Evolutionary conservation across 192 early-diverging fungal genomes (phyloP).

Genomic region (Linnemannia elongata): DNA sequence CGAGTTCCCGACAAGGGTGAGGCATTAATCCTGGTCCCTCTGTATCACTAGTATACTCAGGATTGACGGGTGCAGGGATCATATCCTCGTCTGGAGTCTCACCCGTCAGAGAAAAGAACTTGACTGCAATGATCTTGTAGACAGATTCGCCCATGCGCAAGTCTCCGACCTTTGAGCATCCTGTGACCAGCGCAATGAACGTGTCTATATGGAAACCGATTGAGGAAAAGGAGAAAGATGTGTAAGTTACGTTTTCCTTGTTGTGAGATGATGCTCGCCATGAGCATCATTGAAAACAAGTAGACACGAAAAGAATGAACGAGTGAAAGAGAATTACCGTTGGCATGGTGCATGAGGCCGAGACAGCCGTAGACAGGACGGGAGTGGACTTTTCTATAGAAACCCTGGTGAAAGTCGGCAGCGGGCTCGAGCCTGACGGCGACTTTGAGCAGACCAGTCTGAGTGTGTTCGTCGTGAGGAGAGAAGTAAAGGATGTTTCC

Average conservation of each 20-base stretch:
- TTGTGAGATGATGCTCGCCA: slow-evolving; percentile 9
- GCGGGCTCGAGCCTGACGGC: slow-evolving; percentile 49
- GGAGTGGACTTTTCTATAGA: slow-evolving; percentile 59
- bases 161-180: slow-evolving; percentile 72
- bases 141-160: slow-evolving; percentile 72
- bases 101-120: slow-evolving; percentile 83
- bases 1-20: slow-evolving; percentile 85
- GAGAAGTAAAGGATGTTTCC: slow-evolving; percentile 35
- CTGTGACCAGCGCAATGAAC: slow-evolving; percentile 77
- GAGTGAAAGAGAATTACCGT: slow-evolving; percentile 58
- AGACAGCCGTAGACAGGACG: slow-evolving; percentile 69
- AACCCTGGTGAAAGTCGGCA: slow-evolving; percentile 53
- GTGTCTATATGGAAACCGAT: slow-evolving; percentile 64
- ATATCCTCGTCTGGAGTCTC: slow-evolving; percentile 78
- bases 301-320: slow-evolving; percentile 22
- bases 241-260: slow-evolving; percentile 14
- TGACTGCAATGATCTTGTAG: slow-evolving; percentile 79
- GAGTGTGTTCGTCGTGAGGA: slow-evolving; percentile 18
- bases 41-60: slow-evolving; percentile 48
- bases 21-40: slow-evolving; percentile 63
- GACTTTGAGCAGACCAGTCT: slow-evolving; percentile 40
- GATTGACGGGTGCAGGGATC: slow-evolving; percentile 48
- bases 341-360: slow-evolving; percentile 63
- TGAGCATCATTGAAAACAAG: neutral
- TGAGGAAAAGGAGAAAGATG: slow-evolving; percentile 28